These are phyloP conservation scores for Cyberlindnera veronae DNA, from an alignment of 805 yeast genomes.

Conservation along the genomic window DNA sequence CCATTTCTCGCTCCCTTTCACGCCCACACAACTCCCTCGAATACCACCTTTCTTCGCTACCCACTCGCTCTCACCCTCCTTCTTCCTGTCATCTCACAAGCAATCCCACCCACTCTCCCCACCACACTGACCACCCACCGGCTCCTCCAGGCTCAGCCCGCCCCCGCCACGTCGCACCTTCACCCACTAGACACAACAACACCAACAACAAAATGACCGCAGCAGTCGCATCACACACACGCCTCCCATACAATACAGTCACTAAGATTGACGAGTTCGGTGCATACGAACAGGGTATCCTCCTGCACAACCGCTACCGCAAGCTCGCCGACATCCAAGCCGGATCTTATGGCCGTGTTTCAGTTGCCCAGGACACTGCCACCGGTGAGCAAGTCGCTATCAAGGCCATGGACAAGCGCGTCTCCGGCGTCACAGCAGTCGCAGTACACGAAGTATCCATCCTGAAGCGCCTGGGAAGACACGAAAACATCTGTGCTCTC, in stretches of 20 bases:
- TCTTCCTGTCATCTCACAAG: no score
- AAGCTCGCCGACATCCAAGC: conserved; percentile 35
- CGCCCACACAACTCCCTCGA: no score
- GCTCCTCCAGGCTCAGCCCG: not conserved
- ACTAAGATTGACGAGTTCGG: conserved; percentile 36
- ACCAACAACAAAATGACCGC: conserved; percentile 7
- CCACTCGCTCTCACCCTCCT: not conserved
- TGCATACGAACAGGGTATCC: conserved; percentile 37
- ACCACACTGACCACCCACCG: not conserved
- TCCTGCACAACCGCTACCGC: conserved; percentile 39
- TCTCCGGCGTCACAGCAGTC: conserved; percentile 38
- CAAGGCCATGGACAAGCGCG: conserved; percentile 47
- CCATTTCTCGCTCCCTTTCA: no score
- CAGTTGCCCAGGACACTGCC: conserved; percentile 43
- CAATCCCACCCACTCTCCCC: not conserved
- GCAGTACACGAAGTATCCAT: conserved; percentile 53
- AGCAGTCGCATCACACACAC: conserved; percentile 5
- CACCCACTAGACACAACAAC: not conserved
- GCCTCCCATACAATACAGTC: not conserved
- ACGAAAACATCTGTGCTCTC: conserved; percentile 55
- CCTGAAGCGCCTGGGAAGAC: conserved; percentile 29
- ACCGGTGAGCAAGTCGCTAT: conserved; percentile 43
- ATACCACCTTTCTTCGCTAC: not conserved
- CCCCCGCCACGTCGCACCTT: not conserved
- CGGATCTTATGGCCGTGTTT: conserved; percentile 62